Evolutionary conservation across 1,284 basidiomycete species (phyloP), one percentile per base, ranked within the genome.

Genomic region (Cutaneotrichosporon dermatis): DNA sequence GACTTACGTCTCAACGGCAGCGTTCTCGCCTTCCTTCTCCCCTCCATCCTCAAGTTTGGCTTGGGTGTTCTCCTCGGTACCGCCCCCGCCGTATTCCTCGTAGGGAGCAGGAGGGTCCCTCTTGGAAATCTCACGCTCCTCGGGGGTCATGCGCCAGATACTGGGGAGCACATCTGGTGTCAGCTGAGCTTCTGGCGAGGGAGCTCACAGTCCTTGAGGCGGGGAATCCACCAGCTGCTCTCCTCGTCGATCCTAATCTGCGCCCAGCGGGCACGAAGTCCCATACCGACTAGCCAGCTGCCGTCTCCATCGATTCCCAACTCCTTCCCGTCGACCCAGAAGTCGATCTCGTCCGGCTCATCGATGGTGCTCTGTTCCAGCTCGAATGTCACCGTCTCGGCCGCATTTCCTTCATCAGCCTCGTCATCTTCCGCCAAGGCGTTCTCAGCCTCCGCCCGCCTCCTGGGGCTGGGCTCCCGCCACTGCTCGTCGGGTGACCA

Each of bases 191-290:
- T 51, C 3, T 34, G 4, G 33, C 13, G 15, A 6, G 9, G 1
- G 12, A 6, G 66, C 73, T 64, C 57, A 75, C 74, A 73, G 49
- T 76, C 73, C 60, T 70, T 72, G 41, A 68, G 63, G 52, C 71
- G 66, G 59, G 70, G 64, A 10, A 67, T 62, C 74, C 74, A 76
- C 72, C 72, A 74, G n/a, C 33, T 49, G 16, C 52, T 43, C 15
- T 54, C 44, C 16, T 41, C 57, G 13, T 63, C 59, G n/a, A 45
- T 25, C 6, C 69, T 67, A 37, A 76, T 55, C 57, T 70, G 40
- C 9, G 64, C 73, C 75, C 75, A 75, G 40, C 72, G 62, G 6
- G 70, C 74, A 16, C 73, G 65, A 10, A 76, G 37, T 7, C 64
- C 72, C 57, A 67, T 68, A 4, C 73, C 73, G 2, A 74, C 50